Evolutionary conservation across 345 rosid species (phyloP), one percentile per base, ranked within the genome.

Genomic region (Noccaea bulbosa): DNA sequence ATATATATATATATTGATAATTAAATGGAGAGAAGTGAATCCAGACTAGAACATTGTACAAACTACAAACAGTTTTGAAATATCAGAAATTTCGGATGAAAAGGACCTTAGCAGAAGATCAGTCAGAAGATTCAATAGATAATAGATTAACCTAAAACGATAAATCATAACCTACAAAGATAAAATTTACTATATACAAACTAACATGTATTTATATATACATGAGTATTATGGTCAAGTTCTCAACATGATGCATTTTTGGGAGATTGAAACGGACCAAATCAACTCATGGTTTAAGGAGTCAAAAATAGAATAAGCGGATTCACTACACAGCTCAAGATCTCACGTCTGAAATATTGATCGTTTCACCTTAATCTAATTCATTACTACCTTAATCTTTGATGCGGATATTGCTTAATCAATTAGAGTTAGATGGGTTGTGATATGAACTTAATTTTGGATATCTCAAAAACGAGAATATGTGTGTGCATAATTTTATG

Each of bases 231-330:
- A 20, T 40, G 53, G 53, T 41, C 51, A 49, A 50, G 60, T 32
- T 60, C 51, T 32, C 45, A 43, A 32, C 43, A 62, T 41, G 27
- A 40, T 62, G 39, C 46, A 54, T 53, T 53, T 62, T 24, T 54
- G 47, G 24, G 41, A 45, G 5, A 44, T 14, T 41, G 20, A 53
- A 62, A 43, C 32, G 47, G 39, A 33, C 46, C 54, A 61, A 32
- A 62, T 41, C 68, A 41, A 62, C 17, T 62, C 45, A 52, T 51
- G 16, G 12, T 47, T 56, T 22, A 58, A 58, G 39, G 30, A 46
- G 33, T 43, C 45, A 33, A 11, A 49, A 17, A 44, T 10, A 16
- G 12, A 55, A 3, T 54, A 39, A 33, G 20, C 45, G 11, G 51
- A 54, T 55, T 55, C 63, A 68, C 63, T 32, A 44, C 7, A 35